Percentiles rank a stretch among this genome's conserved stretches.
Conservation (phyloP, 345 rosid species). For the Adansonia digitata region DNA sequence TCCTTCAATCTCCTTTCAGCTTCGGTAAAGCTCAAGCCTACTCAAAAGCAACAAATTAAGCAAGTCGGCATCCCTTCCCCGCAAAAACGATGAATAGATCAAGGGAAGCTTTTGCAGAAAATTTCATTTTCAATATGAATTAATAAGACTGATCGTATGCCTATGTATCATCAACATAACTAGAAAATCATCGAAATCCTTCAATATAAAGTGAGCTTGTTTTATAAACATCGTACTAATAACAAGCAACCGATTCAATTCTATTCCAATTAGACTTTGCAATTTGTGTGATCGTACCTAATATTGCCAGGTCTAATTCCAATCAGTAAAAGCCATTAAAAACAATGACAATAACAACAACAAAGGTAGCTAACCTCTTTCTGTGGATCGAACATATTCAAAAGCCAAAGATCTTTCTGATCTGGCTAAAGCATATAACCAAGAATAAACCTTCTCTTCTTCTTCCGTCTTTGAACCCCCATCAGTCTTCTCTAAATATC, state of each 20-base stretch:
- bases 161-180: neutral
- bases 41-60: neutral
- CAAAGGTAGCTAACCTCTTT: constrained; percentile 45
- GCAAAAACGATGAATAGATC: neutral
- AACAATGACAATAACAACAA: neutral
- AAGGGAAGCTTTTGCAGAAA: neutral
- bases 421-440: constrained; percentile 55
- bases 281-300: too few species aligned
- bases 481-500: constrained; percentile 37
- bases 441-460: constrained; percentile 63
- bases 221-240: neutral
- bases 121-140: neutral
- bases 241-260: constrained; percentile 7
- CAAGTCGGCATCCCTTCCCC: neutral
- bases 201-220: neutral
- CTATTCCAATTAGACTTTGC: too few species aligned
- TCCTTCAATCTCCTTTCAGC: constrained; percentile 62
- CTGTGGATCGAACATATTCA: constrained; percentile 68
- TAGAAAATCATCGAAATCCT: neutral
- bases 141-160: too few species aligned
- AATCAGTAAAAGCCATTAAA: neutral
- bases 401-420: constrained; percentile 47
- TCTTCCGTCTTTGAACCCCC: constrained; percentile 55
- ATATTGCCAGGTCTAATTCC: too few species aligned
- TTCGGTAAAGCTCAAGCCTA: constrained; percentile 68